Evolutionary conservation across 1,284 basidiomycete genomes (phyloP), one percentile per base, ranked within the genome.

Genomic region (Trichosporon coremiiforme): DNA sequence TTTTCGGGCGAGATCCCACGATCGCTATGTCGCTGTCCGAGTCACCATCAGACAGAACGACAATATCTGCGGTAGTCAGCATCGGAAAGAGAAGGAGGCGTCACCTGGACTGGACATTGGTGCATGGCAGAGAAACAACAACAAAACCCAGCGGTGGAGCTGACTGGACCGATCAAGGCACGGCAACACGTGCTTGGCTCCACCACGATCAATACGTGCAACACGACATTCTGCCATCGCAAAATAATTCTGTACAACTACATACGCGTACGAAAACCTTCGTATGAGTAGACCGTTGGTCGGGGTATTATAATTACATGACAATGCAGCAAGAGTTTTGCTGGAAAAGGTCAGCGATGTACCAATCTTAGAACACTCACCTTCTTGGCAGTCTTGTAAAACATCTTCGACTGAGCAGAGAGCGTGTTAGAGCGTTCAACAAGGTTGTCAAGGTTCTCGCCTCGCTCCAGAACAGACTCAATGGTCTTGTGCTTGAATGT

Each of bases 391-490:
- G 93, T 94, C 88, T 94, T 94, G 85, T 93, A 93, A 80, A 96
- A 95, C 88, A 92, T 91, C 88, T 98, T 98, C 85, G 89, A 93
- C 85, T 95, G 93, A 33, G 90, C 86, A 35, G 93, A 95, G 53
- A 99, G 86, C 5, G 92, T 91, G 74, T 94, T 93, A 60, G 95
- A 98, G 66, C 95, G 89, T 77, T 98, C 96, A 2, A 99, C 96
- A 22, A 99, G 87, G 83, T 95, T 95, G 84, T 99, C 96, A 64
- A 99, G 88, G 84, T 95, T 97, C 87, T 99, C 96, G 53, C 97
- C 97, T 38, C 97, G 89, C 83, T 97, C 90, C 45, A 99, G 87
- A 2, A 99, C 96, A 2, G 92, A 93, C 82, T 99, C 97, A 79
- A 99, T 99, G 15, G 97, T 99, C 87, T 99, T 98, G 87, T 99